Evolutionary conservation across 306 rosid genomes (phyloP).

Genomic region (Lagenaria siceraria): DNA sequence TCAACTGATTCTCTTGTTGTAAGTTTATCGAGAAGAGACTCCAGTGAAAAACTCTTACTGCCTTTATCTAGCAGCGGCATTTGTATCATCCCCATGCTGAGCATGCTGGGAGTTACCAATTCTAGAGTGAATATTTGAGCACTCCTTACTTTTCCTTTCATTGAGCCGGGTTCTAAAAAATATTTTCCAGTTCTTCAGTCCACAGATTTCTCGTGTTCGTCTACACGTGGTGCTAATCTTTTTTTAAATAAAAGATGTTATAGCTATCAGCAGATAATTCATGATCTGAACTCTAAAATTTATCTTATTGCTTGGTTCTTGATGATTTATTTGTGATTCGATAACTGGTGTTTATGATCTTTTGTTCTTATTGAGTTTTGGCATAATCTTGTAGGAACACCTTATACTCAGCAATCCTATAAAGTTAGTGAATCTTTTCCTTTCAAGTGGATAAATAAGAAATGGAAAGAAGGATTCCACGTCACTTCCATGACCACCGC

Average conservation of each 20-base stretch:
- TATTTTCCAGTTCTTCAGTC: background rate
- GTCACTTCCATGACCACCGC: slow-evolving; percentile 96
- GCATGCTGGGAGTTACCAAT: background rate
- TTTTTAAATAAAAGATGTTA: background rate
- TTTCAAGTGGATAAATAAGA: slow-evolving; percentile 88
- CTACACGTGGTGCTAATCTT: background rate
- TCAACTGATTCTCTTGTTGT: background rate
- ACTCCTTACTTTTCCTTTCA: background rate
- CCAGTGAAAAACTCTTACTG: background rate
- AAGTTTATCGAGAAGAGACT: background rate
- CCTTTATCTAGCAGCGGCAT: background rate
- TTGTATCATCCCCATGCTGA: background rate
- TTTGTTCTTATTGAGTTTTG: background rate
- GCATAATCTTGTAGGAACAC: slow-evolving; percentile 43
- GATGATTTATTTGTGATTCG: background rate
- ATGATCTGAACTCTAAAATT: background rate
- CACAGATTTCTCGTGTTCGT: background rate
- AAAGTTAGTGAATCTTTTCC: slow-evolving; percentile 91
- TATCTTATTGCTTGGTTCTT: background rate
- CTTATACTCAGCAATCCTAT: slow-evolving; percentile 84
- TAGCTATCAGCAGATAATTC: background rate
- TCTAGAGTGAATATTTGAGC: background rate
- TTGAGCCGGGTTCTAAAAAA: background rate
- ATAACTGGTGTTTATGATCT: background rate
- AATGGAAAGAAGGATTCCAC: slow-evolving; percentile 96